Evolutionary conservation across 2,329 filamentous ascomycete genomes (phyloP).

Genomic region (Sporothrix inflata): DNA sequence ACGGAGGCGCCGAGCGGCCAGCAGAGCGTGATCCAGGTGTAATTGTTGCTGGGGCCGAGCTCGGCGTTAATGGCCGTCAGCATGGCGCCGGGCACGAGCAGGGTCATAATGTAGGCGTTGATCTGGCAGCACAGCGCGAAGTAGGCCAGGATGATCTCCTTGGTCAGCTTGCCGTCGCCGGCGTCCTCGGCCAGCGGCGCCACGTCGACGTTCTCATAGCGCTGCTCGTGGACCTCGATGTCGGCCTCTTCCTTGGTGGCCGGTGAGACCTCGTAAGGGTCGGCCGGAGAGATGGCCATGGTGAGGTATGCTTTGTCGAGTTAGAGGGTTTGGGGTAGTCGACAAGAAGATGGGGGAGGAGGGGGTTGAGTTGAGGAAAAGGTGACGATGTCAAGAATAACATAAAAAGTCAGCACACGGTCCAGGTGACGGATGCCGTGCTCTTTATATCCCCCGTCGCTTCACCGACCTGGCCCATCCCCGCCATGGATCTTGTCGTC

Average conservation of each 20-base stretch:
- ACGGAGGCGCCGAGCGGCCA: slow-evolving; percentile 39
- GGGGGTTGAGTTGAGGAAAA: not conserved
- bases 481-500: slow-evolving; percentile 10
- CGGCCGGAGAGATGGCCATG: slow-evolving; percentile 19
- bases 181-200: not conserved
- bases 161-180: slow-evolving; percentile 27
- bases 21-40: slow-evolving; percentile 43
- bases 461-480: not conserved
- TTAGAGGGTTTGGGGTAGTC: not conserved
- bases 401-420: not conserved
- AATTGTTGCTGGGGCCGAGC: slow-evolving; percentile 41
- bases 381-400: not conserved
- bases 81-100: slow-evolving; percentile 39
- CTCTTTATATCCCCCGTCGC: not conserved
- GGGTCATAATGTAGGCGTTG: slow-evolving; percentile 37
- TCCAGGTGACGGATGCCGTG: not conserved
- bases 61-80: slow-evolving; percentile 43
- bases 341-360: not conserved
- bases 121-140: slow-evolving; percentile 32
- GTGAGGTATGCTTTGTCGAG: not conserved
- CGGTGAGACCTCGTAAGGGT: slow-evolving; percentile 12
- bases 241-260: slow-evolving; percentile 17
- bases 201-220: not conserved
- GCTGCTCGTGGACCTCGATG: slow-evolving; percentile 4
- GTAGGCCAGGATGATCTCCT: slow-evolving; percentile 28